Percentiles rank a stretch among this genome's conserved stretches.
Conservation (phyloP, 495 filamentous ascomycete genomes). For the Annulohypoxylon stygium region DNA sequence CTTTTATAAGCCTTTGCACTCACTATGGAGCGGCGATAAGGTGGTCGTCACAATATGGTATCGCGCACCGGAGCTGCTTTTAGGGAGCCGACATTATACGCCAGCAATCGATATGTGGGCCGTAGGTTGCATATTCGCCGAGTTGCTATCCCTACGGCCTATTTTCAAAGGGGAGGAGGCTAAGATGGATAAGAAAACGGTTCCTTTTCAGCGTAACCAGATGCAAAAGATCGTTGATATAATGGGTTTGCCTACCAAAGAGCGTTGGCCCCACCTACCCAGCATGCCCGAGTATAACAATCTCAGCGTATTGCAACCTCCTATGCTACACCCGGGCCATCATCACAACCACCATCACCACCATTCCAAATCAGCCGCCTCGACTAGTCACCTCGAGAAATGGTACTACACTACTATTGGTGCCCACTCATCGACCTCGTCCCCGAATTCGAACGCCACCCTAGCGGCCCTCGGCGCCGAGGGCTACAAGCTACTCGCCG, state of each 20-base stretch:
- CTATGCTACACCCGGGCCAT: constrained; percentile 58
- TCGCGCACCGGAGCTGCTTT: constrained; percentile 91
- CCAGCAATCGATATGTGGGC: constrained; percentile 98
- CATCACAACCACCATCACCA: constrained; percentile 57
- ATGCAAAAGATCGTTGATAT: constrained; percentile 99
- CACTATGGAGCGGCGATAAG: constrained; percentile 93
- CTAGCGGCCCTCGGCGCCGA: constrained; percentile 73
- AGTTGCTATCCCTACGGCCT: constrained; percentile 87
- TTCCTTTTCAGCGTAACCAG: constrained; percentile 97
- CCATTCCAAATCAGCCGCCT: constrained; percentile 59
- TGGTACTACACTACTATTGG: constrained; percentile 70
- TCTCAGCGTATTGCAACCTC: constrained; percentile 72
- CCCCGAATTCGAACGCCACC: constrained; percentile 53
- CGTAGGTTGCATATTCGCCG: constrained; percentile 97
- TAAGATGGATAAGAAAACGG: constrained; percentile 99
- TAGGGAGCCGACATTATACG: constrained; percentile 93
- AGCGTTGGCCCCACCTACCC: constrained; percentile 85
- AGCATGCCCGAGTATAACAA: constrained; percentile 86
- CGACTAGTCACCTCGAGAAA: constrained; percentile 63
- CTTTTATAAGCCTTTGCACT: constrained; percentile 93
- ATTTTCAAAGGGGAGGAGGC: constrained; percentile 99
- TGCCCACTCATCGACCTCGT: constrained; percentile 60
- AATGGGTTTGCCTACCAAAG: constrained; percentile 88
- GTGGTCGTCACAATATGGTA: constrained; percentile 99
- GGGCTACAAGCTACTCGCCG: constrained; percentile 83